phyloP scores from a whole-genome alignment of 2,329 filamentous ascomycete species.

The Colletotrichum eremochloae region DNA sequence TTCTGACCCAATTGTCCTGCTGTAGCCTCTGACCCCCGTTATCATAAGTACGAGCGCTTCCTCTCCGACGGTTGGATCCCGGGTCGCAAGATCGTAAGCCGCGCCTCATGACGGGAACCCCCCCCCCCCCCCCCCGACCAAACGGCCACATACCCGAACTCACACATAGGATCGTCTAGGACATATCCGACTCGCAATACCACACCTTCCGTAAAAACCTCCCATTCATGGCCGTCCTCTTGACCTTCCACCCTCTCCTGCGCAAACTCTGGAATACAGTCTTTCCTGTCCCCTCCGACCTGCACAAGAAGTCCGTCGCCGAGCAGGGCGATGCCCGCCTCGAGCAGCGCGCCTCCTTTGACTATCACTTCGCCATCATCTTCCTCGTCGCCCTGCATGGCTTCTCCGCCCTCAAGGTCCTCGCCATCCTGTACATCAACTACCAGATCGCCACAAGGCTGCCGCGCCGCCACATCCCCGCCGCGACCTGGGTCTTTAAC shows the following conservation, averaged over 20 bases:
- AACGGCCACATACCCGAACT: not conserved
- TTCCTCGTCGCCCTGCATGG: constrained; percentile 88
- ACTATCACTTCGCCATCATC: constrained; percentile 82
- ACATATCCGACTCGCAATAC: constrained; percentile 93
- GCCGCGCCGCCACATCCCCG: constrained; percentile 78
- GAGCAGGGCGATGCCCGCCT: constrained; percentile 69
- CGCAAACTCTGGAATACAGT: constrained; percentile 78
- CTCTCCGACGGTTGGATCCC: constrained; percentile 91
- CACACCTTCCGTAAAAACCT: constrained; percentile 86
- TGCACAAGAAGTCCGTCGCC: constrained; percentile 49
- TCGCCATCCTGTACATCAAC: constrained; percentile 84
- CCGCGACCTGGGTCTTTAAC: constrained; percentile 90
- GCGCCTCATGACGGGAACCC: not conserved
- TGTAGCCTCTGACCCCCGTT: constrained; percentile 84
- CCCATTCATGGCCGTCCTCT: constrained; percentile 80
- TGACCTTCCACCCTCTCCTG: constrained; percentile 83
- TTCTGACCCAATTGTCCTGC: constrained; percentile 6
- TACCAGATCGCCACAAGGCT: constrained; percentile 81
- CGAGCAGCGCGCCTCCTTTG: constrained; percentile 82
- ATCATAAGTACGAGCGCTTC: constrained; percentile 77
- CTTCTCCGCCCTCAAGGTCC: constrained; percentile 84
- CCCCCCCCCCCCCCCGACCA: constrained; percentile 4
- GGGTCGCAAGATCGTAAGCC: constrained; percentile 85
- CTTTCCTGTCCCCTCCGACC: constrained; percentile 52
- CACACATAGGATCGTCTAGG: constrained; percentile 63